Conservation (phyloP, 2,329 filamentous ascomycete genomes). For the Trichoderma atroviride region DNA sequence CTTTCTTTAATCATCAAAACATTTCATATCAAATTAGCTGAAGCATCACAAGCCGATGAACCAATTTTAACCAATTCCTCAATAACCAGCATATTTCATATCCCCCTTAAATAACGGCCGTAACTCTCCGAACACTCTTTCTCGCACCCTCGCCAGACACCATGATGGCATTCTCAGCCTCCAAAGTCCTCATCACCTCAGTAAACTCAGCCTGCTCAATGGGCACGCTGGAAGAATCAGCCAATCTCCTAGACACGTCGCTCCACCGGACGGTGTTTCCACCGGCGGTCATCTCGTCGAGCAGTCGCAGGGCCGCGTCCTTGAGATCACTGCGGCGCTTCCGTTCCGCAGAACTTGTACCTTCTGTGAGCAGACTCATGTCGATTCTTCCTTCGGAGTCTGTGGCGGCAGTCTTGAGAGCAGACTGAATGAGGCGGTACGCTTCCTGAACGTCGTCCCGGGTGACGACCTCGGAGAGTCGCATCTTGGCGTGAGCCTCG, state of each 20-base stretch:
- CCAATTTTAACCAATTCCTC: background rate
- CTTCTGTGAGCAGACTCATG: constrained; percentile 93
- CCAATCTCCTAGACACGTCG: constrained; percentile 75
- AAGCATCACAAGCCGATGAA: background rate
- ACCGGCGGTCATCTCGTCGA: constrained; percentile 78
- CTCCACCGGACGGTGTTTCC: constrained; percentile 71
- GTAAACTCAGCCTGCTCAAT: constrained; percentile 81
- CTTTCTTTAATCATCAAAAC: background rate
- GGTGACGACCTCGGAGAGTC: constrained; percentile 75
- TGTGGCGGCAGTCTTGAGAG: constrained; percentile 96
- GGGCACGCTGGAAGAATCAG: constrained; percentile 69
- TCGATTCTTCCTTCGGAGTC: constrained; percentile 92
- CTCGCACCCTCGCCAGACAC: constrained; percentile 82
- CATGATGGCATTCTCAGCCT: constrained; percentile 82
- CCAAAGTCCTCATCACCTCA: constrained; percentile 76
- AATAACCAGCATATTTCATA: background rate
- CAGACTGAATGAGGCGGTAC: constrained; percentile 87
- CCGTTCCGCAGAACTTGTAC: constrained; percentile 86
- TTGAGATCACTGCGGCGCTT: constrained; percentile 83
- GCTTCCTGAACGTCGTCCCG: constrained; percentile 85
- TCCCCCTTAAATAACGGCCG: constrained; percentile 43
- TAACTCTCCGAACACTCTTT: constrained; percentile 78
- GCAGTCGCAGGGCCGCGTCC: constrained; percentile 68
- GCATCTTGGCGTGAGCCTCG: constrained; percentile 98
- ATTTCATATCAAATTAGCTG: background rate